phyloP scores from a whole-genome alignment of 2,329 filamentous ascomycete species.

The Neonectria hederae region DNA sequence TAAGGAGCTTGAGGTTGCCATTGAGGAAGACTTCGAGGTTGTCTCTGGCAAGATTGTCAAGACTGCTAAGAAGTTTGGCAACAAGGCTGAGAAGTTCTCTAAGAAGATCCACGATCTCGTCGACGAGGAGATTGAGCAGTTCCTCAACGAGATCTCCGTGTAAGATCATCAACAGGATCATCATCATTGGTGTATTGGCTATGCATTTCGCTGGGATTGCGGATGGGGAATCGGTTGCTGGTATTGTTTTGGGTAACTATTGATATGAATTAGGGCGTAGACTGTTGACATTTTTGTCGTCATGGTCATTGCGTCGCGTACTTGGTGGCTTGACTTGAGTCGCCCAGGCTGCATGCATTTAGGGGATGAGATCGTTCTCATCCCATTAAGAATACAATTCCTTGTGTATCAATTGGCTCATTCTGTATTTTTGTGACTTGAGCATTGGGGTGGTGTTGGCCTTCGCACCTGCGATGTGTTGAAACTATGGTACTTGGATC shows the following conservation, averaged over 20 bases:
- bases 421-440: not conserved
- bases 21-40: slow-evolving; percentile 69
- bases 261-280: slow-evolving; percentile 32
- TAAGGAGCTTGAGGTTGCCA: slow-evolving; percentile 68
- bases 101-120: slow-evolving; percentile 71
- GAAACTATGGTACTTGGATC: not conserved
- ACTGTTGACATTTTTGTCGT: slow-evolving; percentile 32
- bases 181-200: slow-evolving; percentile 38
- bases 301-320: slow-evolving; percentile 19
- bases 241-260: slow-evolving; percentile 44
- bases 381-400: slow-evolving; percentile 23
- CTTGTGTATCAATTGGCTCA: slow-evolving; percentile 5
- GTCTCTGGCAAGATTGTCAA: slow-evolving; percentile 65
- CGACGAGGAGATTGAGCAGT: slow-evolving; percentile 68
- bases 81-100: slow-evolving; percentile 69
- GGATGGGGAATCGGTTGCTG: slow-evolving; percentile 34
- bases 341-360: slow-evolving; percentile 19
- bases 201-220: slow-evolving; percentile 39
- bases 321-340: slow-evolving; percentile 27
- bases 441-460: not conserved
- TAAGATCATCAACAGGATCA: slow-evolving; percentile 44
- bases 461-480: not conserved
- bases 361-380: slow-evolving; percentile 1
- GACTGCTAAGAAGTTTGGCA: slow-evolving; percentile 60
- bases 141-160: slow-evolving; percentile 62